Percentiles rank a stretch among this genome's conserved stretches.
phyloP scores from a whole-genome alignment of 352 stramenopile genomes.

The Globisporangium spiculum region DNA sequence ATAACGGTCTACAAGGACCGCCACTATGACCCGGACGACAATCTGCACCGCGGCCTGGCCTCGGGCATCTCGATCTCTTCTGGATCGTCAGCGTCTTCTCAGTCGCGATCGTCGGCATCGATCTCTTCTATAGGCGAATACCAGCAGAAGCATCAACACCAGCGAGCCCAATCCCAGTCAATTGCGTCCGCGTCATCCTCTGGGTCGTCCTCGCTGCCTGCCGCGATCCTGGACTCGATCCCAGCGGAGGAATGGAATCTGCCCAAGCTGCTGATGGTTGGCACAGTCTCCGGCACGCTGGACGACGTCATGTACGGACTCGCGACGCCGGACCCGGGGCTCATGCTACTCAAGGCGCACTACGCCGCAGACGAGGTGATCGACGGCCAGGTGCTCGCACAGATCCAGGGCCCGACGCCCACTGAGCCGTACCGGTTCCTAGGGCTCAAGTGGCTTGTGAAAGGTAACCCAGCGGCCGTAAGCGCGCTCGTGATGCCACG shows the following conservation, averaged over 20 bases:
- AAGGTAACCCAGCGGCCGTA: conserved; percentile 10
- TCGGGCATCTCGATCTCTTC: not conserved
- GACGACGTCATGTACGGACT: conserved; percentile 56
- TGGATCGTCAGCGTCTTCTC: not conserved
- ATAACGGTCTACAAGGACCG: conserved; percentile 45
- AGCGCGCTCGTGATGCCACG: conserved; percentile 32
- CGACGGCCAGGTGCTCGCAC: conserved; percentile 37
- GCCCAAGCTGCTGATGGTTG: conserved; percentile 38
- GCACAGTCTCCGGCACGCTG: conserved; percentile 35
- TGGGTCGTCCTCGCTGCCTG: not conserved
- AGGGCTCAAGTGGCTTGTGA: conserved; percentile 40
- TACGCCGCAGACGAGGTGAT: conserved; percentile 39
- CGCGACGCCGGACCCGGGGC: conserved; percentile 32
- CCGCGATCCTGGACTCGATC: not conserved
- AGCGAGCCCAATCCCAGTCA: not conserved
- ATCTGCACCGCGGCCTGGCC: not conserved
- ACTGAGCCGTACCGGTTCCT: conserved; percentile 44
- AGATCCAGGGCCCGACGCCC: conserved; percentile 26
- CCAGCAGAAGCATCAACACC: not conserved
- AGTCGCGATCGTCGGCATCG: not conserved
- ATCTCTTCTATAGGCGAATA: not conserved
- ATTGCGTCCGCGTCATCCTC: not conserved
- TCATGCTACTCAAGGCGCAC: conserved; percentile 27
- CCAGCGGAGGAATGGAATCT: not conserved
- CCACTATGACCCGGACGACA: not conserved